Conservation (phyloP, 169 alveolate species). For the Plasmodium knowlesi region DNA sequence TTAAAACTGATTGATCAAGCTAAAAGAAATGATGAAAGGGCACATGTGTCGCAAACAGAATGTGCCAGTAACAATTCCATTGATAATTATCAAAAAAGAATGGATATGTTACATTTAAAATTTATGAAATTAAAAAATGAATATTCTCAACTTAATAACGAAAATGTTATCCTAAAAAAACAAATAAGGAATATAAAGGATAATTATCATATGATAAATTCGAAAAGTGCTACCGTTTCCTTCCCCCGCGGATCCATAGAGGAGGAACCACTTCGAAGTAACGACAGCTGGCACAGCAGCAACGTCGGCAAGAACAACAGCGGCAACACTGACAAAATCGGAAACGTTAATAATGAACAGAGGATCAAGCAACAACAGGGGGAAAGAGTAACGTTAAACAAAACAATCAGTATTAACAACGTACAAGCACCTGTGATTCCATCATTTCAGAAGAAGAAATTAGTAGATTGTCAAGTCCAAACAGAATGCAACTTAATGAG, state of each 20-base stretch:
- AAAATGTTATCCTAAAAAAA: slow-evolving; percentile 58
- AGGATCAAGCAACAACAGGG: neutral
- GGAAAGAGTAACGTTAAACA: neutral
- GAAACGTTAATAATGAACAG: neutral
- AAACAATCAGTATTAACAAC: neutral
- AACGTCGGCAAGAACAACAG: neutral
- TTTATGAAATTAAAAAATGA: slow-evolving; percentile 68
- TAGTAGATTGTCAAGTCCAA: slow-evolving; percentile 2
- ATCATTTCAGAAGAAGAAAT: neutral
- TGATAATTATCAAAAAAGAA: slow-evolving; percentile 44
- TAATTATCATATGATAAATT: slow-evolving; percentile 19
- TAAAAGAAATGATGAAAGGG: slow-evolving; percentile 36
- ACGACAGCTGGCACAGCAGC: neutral
- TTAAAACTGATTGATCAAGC: slow-evolving; percentile 42
- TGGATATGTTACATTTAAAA: slow-evolving; percentile 71
- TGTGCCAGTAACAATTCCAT: slow-evolving; percentile 14
- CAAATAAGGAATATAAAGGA: slow-evolving; percentile 49
- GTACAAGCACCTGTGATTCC: neutral
- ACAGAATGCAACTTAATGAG: neutral
- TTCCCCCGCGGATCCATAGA: slow-evolving; percentile 5
- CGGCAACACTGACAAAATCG: neutral
- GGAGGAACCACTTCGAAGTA: neutral
- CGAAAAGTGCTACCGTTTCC: slow-evolving; percentile 33
- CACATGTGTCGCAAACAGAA: neutral
- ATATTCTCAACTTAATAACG: slow-evolving; percentile 33